A percentile compares a stretch with the other conserved stretches of the same genome.
These are phyloP conservation scores for Pseudomassariella vexata DNA, from an alignment of 2,329 filamentous ascomycete species.

Conservation along the genomic window DNA sequence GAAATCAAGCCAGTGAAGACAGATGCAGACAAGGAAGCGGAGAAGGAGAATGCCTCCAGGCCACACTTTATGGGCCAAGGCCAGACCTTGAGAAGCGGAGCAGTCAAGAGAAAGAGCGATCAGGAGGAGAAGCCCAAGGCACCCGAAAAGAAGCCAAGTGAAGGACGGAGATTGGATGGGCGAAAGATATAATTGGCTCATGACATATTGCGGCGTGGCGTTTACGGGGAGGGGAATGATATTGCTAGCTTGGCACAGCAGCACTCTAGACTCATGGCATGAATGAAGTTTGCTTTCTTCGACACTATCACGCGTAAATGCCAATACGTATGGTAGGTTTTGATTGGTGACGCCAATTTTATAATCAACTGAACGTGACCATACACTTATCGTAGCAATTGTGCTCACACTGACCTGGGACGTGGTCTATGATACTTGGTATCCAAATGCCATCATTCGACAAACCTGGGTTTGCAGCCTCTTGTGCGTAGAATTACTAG, in stretches of 20 bases:
- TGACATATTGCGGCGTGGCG: slow-evolving; percentile 2
- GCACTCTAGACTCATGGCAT: too few relatives aligned
- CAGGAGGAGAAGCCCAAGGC: slow-evolving; percentile 39
- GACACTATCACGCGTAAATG: too few relatives aligned
- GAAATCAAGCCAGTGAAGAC: slow-evolving; percentile 85
- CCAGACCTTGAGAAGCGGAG: slow-evolving; percentile 63
- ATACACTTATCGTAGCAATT: too few relatives aligned
- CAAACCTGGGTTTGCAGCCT: too few relatives aligned
- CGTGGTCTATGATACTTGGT: too few relatives aligned
- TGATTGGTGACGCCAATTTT: too few relatives aligned
- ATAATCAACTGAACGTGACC: too few relatives aligned
- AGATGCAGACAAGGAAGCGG: slow-evolving; percentile 63
- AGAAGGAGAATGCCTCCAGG: slow-evolving; percentile 57
- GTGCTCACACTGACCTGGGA: too few relatives aligned
- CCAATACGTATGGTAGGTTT: too few relatives aligned
- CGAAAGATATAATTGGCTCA: slow-evolving; percentile 20
- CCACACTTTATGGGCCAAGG: slow-evolving; percentile 82
- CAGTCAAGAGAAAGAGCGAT: slow-evolving; percentile 65
- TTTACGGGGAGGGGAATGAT: neutral
- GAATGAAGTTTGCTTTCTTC: too few relatives aligned
- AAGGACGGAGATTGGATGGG: slow-evolving; percentile 39
- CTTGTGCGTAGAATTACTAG: too few relatives aligned
- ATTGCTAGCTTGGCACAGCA: neutral
- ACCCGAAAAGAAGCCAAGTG: slow-evolving; percentile 40
- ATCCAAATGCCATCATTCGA: too few relatives aligned